phyloP scores from a whole-genome alignment of 164 flowering plant genomes.

The Buxus sempervirens region DNA sequence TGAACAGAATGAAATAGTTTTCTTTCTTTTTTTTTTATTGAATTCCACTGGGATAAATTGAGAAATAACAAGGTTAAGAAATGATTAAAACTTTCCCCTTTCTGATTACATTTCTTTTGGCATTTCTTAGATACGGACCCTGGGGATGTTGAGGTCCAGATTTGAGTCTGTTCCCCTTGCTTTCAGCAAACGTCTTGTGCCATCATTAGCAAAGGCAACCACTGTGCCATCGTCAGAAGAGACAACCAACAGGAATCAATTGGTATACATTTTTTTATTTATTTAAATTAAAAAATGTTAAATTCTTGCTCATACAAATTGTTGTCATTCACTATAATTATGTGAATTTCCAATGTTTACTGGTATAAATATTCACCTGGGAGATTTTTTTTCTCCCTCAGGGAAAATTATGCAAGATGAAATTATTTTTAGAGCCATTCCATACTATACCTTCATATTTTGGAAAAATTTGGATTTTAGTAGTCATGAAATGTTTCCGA shows the following conservation, averaged over 20 bases:
- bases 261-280: conserved; percentile 30
- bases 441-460: too few relatives aligned
- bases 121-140: conserved; percentile 73
- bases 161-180: conserved; percentile 79
- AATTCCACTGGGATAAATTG: background rate
- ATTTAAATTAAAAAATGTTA: background rate
- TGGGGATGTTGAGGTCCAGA: conserved; percentile 95
- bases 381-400: too few relatives aligned
- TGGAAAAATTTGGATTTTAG: too few relatives aligned
- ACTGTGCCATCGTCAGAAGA: conserved; percentile 8
- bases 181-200: conserved; percentile 64
- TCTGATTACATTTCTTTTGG: background rate
- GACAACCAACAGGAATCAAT: too few relatives aligned
- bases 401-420: too few relatives aligned
- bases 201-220: conserved; percentile 36
- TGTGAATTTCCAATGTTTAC: too few relatives aligned
- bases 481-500: background rate
- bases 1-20: background rate
- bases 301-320: background rate
- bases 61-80: background rate
- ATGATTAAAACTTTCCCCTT: background rate
- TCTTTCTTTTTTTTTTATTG: background rate
- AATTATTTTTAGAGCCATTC: too few relatives aligned
- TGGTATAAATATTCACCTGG: too few relatives aligned
- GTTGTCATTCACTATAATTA: background rate